Evolutionary conservation across 2,329 filamentous ascomycete genomes (phyloP), one percentile per base, ranked within the genome.

Genomic region (Eurotiales sp.): DNA sequence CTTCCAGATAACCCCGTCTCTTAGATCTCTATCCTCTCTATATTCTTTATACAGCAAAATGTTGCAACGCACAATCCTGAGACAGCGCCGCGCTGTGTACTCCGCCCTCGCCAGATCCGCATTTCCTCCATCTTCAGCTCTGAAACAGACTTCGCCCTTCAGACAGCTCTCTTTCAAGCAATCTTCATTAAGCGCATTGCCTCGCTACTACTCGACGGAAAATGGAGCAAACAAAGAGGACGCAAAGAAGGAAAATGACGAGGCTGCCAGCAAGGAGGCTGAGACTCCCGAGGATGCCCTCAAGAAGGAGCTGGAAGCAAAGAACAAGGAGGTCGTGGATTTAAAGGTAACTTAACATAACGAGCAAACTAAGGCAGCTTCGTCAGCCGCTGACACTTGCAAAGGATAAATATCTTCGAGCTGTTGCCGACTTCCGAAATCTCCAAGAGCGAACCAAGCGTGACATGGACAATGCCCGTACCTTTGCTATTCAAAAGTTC

Each of bases 391-490:
- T 11, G 14, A n/a, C 8, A 8, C 12, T 30, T 22, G 17, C 3
- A 30, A 21, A 97, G 93, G 93, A 97, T 75, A 93, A 90, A 77
- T 95, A 90, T 73, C 82, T 96, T 57, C 92, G 93, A 69, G 87
- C 88, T 50, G 85, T 97, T 58, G 93, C 93, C 74, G 93, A 99
- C 65, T 97, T 95, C 82, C 90, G 90, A 69, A 99, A 97, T 76
- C 87, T 99, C 46, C 92, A 97, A 77, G 90, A 96, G 66, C 89
- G 93, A 66, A 95, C 90, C 39, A 82, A 86, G 70, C 90, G 93
- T 66, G 93, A 99, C 61, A 86, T 95, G 69, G 88, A 93, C 72
- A 75, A 82, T 17, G 89, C 92, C 17, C 86, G 86, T 62, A 88
- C 95, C 74, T 99, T 96, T 64, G 93, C 92, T 64, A 93, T 99